A percentile compares a stretch with the other conserved stretches of the same genome.
phyloP scores from a whole-genome alignment of 805 yeast genomes.

The Saccharomycopsis sp. region DNA sequence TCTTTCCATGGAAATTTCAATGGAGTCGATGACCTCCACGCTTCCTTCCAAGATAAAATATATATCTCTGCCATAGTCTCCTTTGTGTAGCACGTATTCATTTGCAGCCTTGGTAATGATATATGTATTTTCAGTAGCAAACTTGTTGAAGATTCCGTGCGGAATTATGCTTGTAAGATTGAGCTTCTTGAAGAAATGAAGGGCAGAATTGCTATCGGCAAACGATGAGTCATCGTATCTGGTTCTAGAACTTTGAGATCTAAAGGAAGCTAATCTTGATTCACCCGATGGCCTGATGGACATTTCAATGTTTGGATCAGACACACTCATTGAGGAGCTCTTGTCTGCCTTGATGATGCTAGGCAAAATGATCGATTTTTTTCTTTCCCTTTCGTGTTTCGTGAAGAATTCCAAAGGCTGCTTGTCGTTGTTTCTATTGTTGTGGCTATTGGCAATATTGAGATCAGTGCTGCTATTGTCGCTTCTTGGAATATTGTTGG shows the following conservation, averaged over 20 bases:
- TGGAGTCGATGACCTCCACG: conserved; percentile 53
- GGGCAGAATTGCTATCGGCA: neutral
- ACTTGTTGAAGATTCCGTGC: conserved; percentile 7
- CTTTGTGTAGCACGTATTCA: conserved; percentile 54
- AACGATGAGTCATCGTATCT: neutral
- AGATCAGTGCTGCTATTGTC: neutral
- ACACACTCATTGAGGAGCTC: neutral
- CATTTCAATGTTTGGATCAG: neutral
- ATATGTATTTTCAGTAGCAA: neutral
- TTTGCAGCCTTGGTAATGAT: conserved; percentile 34
- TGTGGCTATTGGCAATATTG: neutral
- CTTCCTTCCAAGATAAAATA: conserved; percentile 63
- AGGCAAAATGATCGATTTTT: conserved; percentile 14
- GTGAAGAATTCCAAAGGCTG: neutral
- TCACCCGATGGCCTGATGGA: neutral
- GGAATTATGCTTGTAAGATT: conserved; percentile 4
- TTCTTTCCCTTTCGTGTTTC: conserved; percentile 8
- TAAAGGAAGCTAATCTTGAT: neutral
- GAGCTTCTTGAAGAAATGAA: conserved; percentile 5
- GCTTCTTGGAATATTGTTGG: neutral
- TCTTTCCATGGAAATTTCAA: conserved; percentile 24
- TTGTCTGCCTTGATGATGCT: conserved; percentile 4
- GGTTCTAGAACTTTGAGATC: neutral
- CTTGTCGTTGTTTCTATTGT: neutral
- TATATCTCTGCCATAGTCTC: conserved; percentile 55